Conservation (phyloP, 768 basidiomycete genomes). For the Holtermannia corniformis region DNA sequence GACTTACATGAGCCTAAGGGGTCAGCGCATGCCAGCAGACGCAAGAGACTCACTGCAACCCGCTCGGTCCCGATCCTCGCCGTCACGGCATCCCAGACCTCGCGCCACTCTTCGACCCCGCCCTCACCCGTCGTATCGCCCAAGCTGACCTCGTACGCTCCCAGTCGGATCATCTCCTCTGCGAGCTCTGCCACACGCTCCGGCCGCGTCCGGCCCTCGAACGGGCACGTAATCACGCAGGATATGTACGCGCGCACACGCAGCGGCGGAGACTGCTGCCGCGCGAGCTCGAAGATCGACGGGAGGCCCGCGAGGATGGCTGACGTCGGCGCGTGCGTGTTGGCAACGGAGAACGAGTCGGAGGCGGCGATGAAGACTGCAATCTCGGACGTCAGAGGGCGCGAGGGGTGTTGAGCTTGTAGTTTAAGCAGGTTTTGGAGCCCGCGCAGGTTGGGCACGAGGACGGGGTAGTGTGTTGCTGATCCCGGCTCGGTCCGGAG, state of each 20-base stretch:
- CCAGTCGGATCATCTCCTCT: slow-evolving; percentile 68
- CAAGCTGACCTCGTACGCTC: slow-evolving; percentile 76
- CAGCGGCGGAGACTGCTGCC: slow-evolving; percentile 57
- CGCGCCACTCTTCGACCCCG: slow-evolving; percentile 57
- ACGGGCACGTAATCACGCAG: slow-evolving; percentile 68
- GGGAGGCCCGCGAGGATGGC: slow-evolving; percentile 60
- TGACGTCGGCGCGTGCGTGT: slow-evolving; percentile 64
- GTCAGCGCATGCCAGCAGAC: not conserved
- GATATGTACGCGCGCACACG: slow-evolving; percentile 65
- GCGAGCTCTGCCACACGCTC: slow-evolving; percentile 59
- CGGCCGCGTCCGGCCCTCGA: slow-evolving; percentile 65
- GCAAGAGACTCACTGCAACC: slow-evolving; percentile 55
- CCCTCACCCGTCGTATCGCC: slow-evolving; percentile 88
- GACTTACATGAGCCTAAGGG: slow-evolving; percentile 51
- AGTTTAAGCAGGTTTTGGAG: slow-evolving; percentile 58
- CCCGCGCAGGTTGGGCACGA: slow-evolving; percentile 71
- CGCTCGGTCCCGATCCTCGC: slow-evolving; percentile 52
- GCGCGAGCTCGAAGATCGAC: slow-evolving; percentile 55
- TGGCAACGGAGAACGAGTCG: slow-evolving; percentile 69
- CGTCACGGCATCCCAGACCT: slow-evolving; percentile 62
- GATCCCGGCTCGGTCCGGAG: slow-evolving; percentile 26
- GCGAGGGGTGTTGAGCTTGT: slow-evolving; percentile 43
- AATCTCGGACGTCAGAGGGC: slow-evolving; percentile 65
- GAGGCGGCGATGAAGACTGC: slow-evolving; percentile 83
- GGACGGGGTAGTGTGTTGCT: slow-evolving; percentile 66